These are phyloP conservation scores for Thalassiosira mediterranea DNA, from an alignment of 352 stramenopile species.

Conservation along the genomic window DNA sequence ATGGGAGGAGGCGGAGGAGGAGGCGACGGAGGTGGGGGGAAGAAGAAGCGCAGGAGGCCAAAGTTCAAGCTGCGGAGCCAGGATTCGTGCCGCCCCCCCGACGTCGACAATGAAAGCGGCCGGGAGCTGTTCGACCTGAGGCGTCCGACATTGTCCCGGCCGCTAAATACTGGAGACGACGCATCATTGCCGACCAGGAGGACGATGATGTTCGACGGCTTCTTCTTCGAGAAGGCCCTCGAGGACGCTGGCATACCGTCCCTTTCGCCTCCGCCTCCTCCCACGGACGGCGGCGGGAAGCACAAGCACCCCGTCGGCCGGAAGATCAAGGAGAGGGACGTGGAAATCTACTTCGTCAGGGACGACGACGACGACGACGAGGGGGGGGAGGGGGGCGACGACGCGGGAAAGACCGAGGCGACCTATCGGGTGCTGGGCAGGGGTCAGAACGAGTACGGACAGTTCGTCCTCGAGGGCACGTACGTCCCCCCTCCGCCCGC, in stretches of 20 bases:
- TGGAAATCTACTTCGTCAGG: constrained; percentile 26
- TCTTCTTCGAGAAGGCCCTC: constrained; percentile 34
- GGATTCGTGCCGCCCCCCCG: constrained; percentile 17
- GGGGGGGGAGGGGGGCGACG: background rate
- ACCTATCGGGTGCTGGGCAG: constrained; percentile 29
- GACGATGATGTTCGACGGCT: constrained; percentile 51
- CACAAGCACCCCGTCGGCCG: constrained; percentile 10
- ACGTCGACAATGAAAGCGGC: constrained; percentile 3
- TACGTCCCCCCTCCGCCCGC: constrained; percentile 9
- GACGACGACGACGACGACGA: background rate
- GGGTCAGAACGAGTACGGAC: constrained; percentile 46
- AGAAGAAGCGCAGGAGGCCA: constrained; percentile 11
- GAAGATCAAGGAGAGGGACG: constrained; percentile 45
- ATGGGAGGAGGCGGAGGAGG: background rate
- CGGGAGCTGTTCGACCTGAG: constrained; percentile 27
- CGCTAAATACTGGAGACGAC: background rate
- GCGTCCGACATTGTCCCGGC: constrained; percentile 13
- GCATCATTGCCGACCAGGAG: constrained; percentile 2
- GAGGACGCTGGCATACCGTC: too few relatives aligned
- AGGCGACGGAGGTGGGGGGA: background rate
- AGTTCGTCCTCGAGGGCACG: constrained; percentile 32
- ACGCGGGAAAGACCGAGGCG: background rate
- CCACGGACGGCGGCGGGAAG: background rate
- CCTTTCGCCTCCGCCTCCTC: background rate
- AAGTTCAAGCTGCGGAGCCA: constrained; percentile 50